phyloP scores from a whole-genome alignment of 2,329 filamentous ascomycete genomes.

The Fusarium tuaranense region DNA sequence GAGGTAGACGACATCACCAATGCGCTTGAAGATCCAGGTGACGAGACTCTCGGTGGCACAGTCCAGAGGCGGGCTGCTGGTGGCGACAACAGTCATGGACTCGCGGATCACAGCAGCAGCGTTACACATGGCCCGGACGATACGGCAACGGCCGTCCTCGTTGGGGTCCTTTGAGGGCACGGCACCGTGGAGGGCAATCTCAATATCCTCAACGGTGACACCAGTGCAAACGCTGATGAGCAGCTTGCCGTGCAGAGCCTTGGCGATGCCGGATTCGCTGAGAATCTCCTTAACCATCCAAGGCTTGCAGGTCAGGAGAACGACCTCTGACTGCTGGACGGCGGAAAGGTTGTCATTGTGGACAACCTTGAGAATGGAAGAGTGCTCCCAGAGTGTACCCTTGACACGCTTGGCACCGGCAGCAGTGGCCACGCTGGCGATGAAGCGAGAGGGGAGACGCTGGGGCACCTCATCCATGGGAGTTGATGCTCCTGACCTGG shows the following conservation, averaged over 20 bases:
- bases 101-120: constrained; percentile 83
- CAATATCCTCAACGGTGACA: constrained; percentile 76
- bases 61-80: constrained; percentile 68
- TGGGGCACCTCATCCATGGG: constrained; percentile 62
- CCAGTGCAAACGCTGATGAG: constrained; percentile 86
- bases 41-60: constrained; percentile 67
- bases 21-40: constrained; percentile 81
- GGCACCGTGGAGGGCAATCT: constrained; percentile 70
- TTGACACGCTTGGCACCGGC: constrained; percentile 77
- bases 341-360: constrained; percentile 79
- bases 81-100: constrained; percentile 84
- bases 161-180: constrained; percentile 60
- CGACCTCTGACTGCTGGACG: constrained; percentile 75
- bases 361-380: constrained; percentile 71
- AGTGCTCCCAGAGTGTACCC: constrained; percentile 72
- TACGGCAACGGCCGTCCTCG: constrained; percentile 65
- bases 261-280: constrained; percentile 72
- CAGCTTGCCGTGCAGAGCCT: constrained; percentile 82
- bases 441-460: constrained; percentile 78
- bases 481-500: constrained; percentile 56
- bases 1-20: constrained; percentile 77
- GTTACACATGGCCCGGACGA: constrained; percentile 88
- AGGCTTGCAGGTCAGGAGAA: constrained; percentile 86
- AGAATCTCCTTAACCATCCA: constrained; percentile 79
- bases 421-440: constrained; percentile 81